These are phyloP conservation scores for Mycena latifolia DNA, from an alignment of 768 basidiomycete genomes.

Conservation along the genomic window DNA sequence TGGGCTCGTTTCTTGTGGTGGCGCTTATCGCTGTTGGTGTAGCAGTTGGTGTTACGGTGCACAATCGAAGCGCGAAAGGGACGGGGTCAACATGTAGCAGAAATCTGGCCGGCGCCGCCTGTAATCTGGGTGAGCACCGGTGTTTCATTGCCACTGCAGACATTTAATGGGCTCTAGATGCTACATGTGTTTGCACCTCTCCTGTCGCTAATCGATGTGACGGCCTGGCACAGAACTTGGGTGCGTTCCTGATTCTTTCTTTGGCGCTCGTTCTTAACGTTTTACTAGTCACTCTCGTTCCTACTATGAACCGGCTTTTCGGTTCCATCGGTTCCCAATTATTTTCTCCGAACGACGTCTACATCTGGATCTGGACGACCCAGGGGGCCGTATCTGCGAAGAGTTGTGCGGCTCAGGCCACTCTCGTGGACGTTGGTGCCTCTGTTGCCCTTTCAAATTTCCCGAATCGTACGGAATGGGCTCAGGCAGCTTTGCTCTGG, in stretches of 20 bases:
- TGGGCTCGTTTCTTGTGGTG: constrained; percentile 50
- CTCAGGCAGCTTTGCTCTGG: constrained; percentile 71
- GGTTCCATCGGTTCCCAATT: constrained; percentile 58
- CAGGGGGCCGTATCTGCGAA: constrained; percentile 56
- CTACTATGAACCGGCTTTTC: constrained; percentile 62
- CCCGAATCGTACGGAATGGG: constrained; percentile 69
- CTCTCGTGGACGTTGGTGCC: constrained; percentile 66
- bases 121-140: constrained; percentile 64
- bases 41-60: constrained; percentile 57
- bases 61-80: constrained; percentile 44
- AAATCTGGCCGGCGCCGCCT: constrained; percentile 61
- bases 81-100: constrained; percentile 40
- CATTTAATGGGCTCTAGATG: constrained; percentile 52
- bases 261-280: not conserved
- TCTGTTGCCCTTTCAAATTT: constrained; percentile 51
- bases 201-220: constrained; percentile 57
- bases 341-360: constrained; percentile 58
- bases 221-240: constrained; percentile 64
- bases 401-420: constrained; percentile 66
- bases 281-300: constrained; percentile 56
- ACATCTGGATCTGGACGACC: constrained; percentile 62
- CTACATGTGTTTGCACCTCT: constrained; percentile 72
- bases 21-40: constrained; percentile 56
- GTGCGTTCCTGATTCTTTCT: constrained; percentile 2
- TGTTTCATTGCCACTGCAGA: not conserved